Conservation (phyloP, 2,329 filamentous ascomycete species). For the Microascus cirrosus region DNA sequence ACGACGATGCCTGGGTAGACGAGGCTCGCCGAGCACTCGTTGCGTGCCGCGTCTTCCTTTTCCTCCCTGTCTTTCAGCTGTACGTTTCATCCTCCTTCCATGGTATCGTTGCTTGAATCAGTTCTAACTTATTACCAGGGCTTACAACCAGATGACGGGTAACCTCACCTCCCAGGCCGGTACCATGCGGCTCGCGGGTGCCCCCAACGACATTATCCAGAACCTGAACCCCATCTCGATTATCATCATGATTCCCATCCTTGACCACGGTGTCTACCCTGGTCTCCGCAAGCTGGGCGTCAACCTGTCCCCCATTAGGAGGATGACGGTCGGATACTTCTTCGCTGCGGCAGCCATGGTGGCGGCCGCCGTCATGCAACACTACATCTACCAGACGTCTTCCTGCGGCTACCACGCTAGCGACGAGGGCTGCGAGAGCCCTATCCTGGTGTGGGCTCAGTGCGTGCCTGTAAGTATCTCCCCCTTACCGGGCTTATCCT, state of each 20-base stretch:
- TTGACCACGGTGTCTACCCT: slow-evolving; percentile 61
- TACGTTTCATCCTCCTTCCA: neutral
- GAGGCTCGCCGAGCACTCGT: slow-evolving; percentile 60
- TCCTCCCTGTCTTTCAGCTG: slow-evolving; percentile 50
- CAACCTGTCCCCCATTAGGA: slow-evolving; percentile 64
- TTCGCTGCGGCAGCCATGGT: slow-evolving; percentile 52
- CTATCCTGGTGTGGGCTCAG: slow-evolving; percentile 56
- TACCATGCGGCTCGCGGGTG: slow-evolving; percentile 55
- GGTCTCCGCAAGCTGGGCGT: slow-evolving; percentile 50
- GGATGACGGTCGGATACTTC: slow-evolving; percentile 60
- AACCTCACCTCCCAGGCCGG: slow-evolving; percentile 54
- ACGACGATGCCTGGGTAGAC: slow-evolving; percentile 75
- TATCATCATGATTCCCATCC: slow-evolving; percentile 63
- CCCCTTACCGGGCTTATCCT: neutral
- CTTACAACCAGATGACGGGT: slow-evolving; percentile 49
- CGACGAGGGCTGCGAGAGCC: slow-evolving; percentile 38
- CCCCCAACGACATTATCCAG: slow-evolving; percentile 68
- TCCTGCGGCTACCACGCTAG: slow-evolving; percentile 47
- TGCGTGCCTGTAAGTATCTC: slow-evolving; percentile 22
- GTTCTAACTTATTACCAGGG: slow-evolving; percentile 7
- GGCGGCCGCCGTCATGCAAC: slow-evolving; percentile 42
- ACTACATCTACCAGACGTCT: slow-evolving; percentile 53
- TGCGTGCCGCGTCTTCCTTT: slow-evolving; percentile 62
- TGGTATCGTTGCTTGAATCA: neutral
- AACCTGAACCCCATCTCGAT: slow-evolving; percentile 64